These are phyloP conservation scores for Neurospora pannonica DNA, from an alignment of 495 filamentous ascomycete species.

Conservation along the genomic window DNA sequence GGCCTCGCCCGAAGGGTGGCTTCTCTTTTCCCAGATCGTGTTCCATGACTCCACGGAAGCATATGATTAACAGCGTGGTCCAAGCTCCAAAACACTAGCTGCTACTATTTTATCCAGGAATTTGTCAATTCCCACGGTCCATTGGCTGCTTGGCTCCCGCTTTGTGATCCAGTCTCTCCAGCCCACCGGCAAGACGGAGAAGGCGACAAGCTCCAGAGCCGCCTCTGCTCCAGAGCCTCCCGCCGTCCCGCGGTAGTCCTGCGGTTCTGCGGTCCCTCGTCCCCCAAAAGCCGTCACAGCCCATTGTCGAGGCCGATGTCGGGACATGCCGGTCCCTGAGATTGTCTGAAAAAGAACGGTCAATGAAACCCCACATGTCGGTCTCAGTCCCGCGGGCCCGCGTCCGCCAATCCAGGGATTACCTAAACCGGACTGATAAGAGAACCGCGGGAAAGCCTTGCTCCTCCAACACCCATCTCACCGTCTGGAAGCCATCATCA, in stretches of 20 bases:
- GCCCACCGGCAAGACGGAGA: not conserved
- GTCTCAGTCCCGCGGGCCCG: conserved; percentile 3
- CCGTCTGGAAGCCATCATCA: not conserved
- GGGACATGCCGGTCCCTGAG: conserved; percentile 5
- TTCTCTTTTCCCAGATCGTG: not conserved
- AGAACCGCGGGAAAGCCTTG: not conserved
- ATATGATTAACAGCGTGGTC: not conserved
- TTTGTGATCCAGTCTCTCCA: not conserved
- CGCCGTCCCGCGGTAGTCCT: not conserved
- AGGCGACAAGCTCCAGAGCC: not conserved
- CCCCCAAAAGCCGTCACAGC: not conserved
- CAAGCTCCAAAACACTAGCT: not conserved
- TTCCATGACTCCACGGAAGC: not conserved
- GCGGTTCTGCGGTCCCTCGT: not conserved
- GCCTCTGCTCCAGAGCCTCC: not conserved
- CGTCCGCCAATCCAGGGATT: conserved; percentile 8
- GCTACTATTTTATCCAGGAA: not conserved
- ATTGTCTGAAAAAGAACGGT: conserved; percentile 9
- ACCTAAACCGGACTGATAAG: conserved; percentile 27
- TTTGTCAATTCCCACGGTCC: not conserved
- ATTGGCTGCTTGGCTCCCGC: not conserved
- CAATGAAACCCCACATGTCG: conserved; percentile 1
- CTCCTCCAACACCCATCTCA: not conserved
- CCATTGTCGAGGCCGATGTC: conserved; percentile 15
- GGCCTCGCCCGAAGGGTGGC: not conserved